phyloP scores from a whole-genome alignment of 2,329 filamentous ascomycete species.

The Kalaharituber pfeilii region DNA sequence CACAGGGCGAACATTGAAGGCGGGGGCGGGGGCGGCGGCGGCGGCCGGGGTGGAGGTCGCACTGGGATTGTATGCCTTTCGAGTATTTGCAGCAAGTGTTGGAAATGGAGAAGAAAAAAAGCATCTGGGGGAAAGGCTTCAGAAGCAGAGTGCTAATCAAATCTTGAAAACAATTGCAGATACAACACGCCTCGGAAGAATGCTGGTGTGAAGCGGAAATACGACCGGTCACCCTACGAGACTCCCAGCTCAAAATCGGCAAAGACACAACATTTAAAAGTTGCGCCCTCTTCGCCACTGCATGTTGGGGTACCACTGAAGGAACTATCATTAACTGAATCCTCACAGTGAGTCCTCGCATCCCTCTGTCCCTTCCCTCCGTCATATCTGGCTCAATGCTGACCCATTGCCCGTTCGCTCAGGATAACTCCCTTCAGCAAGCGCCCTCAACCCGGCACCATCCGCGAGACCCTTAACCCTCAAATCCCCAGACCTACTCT shows the following conservation, averaged over 20 bases:
- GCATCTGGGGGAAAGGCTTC: neutral
- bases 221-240: constrained; percentile 27
- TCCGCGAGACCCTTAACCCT: constrained; percentile 66
- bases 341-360: constrained; percentile 27
- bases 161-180: too few relatives aligned
- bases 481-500: constrained; percentile 42
- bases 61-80: constrained; percentile 62
- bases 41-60: constrained; percentile 42
- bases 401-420: neutral
- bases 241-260: constrained; percentile 27
- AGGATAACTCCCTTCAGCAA: constrained; percentile 54
- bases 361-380: neutral
- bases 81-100: neutral
- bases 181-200: neutral
- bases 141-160: constrained; percentile 26
- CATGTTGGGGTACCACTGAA: constrained; percentile 15
- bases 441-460: constrained; percentile 60
- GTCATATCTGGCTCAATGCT: constrained; percentile 14
- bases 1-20: neutral
- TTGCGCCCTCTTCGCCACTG: constrained; percentile 17
- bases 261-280: constrained; percentile 26
- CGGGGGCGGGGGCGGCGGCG: neutral
- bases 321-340: constrained; percentile 6
- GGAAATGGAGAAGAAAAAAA: neutral
- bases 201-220: constrained; percentile 29